Evolutionary conservation across 345 rosid genomes (phyloP).

Genomic region (Geranium brycei): DNA sequence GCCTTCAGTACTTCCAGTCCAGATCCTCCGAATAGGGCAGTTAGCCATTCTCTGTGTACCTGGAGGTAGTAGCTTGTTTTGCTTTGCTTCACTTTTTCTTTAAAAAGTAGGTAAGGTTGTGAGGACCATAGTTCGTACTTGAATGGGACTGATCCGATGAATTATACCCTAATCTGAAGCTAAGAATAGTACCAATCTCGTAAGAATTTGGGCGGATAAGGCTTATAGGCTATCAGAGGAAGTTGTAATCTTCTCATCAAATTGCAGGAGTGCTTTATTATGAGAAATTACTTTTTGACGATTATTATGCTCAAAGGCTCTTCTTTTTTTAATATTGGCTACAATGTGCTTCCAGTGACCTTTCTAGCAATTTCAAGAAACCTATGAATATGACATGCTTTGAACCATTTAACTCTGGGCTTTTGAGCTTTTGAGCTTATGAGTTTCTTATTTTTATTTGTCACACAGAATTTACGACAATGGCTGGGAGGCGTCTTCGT

Average conservation of each 20-base stretch:
- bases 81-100: neutral
- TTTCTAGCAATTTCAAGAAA: no score
- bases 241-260: no score
- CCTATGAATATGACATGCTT: neutral
- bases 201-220: no score
- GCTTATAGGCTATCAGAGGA: no score
- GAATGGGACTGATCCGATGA: neutral
- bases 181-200: no score
- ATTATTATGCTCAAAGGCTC: no score
- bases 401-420: neutral
- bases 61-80: slow-evolving; percentile 47
- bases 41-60: slow-evolving; percentile 88
- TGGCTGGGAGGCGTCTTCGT: slow-evolving; percentile 99
- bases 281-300: no score
- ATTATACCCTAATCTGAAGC: no score
- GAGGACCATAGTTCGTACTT: neutral
- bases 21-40: slow-evolving; percentile 74
- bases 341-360: no score
- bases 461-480: slow-evolving; percentile 76
- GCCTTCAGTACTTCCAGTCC: slow-evolving; percentile 94
- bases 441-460: slow-evolving; percentile 5
- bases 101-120: neutral
- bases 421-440: neutral
- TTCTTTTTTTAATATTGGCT: no score
- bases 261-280: no score